Evolutionary conservation across 2,329 filamentous ascomycete genomes (phyloP).

Genomic region (Ophiocordyceps camponoti-leonardi): DNA sequence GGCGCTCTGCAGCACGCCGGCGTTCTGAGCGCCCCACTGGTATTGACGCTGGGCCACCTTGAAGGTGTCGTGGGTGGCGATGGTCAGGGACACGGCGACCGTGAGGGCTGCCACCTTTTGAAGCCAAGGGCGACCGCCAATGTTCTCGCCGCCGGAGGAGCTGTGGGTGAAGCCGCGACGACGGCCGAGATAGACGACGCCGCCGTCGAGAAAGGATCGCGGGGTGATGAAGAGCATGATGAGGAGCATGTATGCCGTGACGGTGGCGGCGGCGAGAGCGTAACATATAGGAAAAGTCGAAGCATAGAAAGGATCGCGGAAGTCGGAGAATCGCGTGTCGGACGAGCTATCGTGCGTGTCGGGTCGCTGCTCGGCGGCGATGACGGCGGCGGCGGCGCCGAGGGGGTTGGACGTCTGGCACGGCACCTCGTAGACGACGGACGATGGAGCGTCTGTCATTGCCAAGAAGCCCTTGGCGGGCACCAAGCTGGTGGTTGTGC

Average conservation of each 20-base stretch:
- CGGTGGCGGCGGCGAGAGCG: conserved; percentile 77
- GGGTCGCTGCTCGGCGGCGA: conserved; percentile 18
- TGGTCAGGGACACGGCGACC: conserved; percentile 72
- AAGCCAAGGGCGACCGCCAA: conserved; percentile 84
- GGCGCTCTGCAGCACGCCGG: conserved; percentile 52
- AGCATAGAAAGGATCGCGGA: conserved; percentile 79
- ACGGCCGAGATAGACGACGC: conserved; percentile 62
- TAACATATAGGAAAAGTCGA: conserved; percentile 89
- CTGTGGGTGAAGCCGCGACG: conserved; percentile 77
- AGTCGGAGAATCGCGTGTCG: conserved; percentile 38
- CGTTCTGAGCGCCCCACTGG: conserved; percentile 61
- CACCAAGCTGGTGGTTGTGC: conserved; percentile 21
- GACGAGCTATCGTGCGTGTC: conserved; percentile 11
- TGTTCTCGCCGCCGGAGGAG: conserved; percentile 61
- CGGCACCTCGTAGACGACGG: conserved; percentile 33
- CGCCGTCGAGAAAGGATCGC: conserved; percentile 80
- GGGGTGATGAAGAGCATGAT: conserved; percentile 90
- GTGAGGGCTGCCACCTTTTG: conserved; percentile 67
- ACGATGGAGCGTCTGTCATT: conserved; percentile 28
- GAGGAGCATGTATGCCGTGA: conserved; percentile 80
- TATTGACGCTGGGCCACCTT: conserved; percentile 72
- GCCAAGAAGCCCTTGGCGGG: conserved; percentile 28
- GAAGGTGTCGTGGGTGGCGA: conserved; percentile 86
- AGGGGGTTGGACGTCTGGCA: conserved; percentile 11
- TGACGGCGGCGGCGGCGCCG: conserved; percentile 11